phyloP scores from a whole-genome alignment of 169 alveolate species.

The Eimeria sp. region DNA sequence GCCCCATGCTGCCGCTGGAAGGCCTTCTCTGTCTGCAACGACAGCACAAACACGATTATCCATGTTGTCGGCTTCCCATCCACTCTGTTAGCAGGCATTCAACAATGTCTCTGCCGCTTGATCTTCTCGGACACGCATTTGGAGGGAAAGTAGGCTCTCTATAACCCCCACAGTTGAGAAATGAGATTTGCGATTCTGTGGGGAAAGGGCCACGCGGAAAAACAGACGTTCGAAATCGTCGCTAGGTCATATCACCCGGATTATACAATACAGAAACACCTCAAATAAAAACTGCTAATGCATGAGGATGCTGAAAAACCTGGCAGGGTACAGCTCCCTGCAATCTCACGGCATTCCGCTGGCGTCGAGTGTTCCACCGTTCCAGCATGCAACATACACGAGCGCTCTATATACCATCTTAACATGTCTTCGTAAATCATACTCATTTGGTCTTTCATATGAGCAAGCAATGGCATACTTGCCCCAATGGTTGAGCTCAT shows the following conservation, averaged over 20 bases:
- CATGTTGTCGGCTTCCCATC: neutral
- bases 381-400: neutral
- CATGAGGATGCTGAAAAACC: neutral
- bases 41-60: neutral
- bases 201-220: neutral
- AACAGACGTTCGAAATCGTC: neutral
- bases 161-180: neutral
- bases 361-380: neutral
- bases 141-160: neutral
- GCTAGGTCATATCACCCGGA: neutral
- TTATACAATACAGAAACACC: neutral
- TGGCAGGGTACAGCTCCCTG: neutral
- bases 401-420: neutral
- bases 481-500: neutral
- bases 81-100: neutral
- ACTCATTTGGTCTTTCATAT: neutral
- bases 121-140: neutral
- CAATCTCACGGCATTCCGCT: neutral
- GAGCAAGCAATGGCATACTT: neutral
- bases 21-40: constrained; percentile 88
- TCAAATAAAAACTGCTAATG: neutral
- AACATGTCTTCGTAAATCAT: neutral
- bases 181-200: neutral
- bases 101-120: neutral
- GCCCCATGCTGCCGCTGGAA: constrained; percentile 91